A percentile compares a stretch with the other conserved stretches of the same genome.
Conservation (phyloP, 2,329 filamentous ascomycete genomes). For the Trichoderma cornu-damae region DNA sequence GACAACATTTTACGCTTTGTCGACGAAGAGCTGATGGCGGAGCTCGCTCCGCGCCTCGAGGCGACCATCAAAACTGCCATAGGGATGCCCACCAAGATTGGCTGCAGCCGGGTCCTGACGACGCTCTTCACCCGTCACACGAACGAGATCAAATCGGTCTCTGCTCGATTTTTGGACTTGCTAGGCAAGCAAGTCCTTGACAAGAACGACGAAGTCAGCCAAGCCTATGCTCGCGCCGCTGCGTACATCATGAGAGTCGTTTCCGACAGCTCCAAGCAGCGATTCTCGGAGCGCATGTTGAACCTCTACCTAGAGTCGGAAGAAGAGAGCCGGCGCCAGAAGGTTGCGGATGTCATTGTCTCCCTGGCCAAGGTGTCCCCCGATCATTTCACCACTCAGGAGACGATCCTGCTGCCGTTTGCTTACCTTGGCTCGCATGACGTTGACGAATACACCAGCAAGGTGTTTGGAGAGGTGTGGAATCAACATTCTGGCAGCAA, state of each 20-base stretch:
- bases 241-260: conserved; percentile 72
- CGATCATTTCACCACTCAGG: conserved; percentile 77
- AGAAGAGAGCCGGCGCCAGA: conserved; percentile 67
- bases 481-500: conserved; percentile 81
- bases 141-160: conserved; percentile 68
- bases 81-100: conserved; percentile 90
- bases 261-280: conserved; percentile 44
- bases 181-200: conserved; percentile 81
- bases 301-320: conserved; percentile 77
- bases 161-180: conserved; percentile 68
- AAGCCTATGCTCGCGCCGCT: conserved; percentile 78
- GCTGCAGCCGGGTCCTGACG: conserved; percentile 77
- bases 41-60: conserved; percentile 67
- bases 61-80: conserved; percentile 78
- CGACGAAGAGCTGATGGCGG: conserved; percentile 70
- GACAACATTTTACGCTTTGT: conserved; percentile 81
- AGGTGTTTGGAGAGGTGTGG: conserved; percentile 83
- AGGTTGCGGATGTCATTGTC: conserved; percentile 76
- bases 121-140: conserved; percentile 78
- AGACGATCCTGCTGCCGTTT: conserved; percentile 73
- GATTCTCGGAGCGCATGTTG: conserved; percentile 51
- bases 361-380: conserved; percentile 81
- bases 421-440: conserved; percentile 86
- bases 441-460: conserved; percentile 69
- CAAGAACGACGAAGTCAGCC: conserved; percentile 87